Evolutionary conservation across 1,284 basidiomycete species (phyloP).

Genomic region (Entoloma clypeatum): DNA sequence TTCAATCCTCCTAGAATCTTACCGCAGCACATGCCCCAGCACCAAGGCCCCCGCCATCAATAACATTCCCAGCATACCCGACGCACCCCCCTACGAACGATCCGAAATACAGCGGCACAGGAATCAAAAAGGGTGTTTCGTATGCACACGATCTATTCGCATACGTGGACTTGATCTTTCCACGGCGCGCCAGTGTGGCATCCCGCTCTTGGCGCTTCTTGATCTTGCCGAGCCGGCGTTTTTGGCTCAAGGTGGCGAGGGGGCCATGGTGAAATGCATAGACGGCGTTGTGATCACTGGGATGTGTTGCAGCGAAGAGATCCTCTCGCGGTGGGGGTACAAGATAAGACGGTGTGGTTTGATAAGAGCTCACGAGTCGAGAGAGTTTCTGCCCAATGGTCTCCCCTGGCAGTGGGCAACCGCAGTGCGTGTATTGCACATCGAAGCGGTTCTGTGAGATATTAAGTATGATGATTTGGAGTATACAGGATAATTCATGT

Average conservation of each 20-base stretch:
- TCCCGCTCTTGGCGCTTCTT: slow-evolving; percentile 18
- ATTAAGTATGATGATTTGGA: not conserved
- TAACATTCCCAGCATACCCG: slow-evolving; percentile 16
- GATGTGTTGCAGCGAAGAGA: slow-evolving; percentile 35
- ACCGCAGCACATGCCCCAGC: slow-evolving; percentile 19
- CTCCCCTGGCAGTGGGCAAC: slow-evolving; percentile 41
- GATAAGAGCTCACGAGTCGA: slow-evolving; percentile 17
- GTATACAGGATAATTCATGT: not conserved
- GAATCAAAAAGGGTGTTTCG: slow-evolving; percentile 29
- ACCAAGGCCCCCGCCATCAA: slow-evolving; percentile 6
- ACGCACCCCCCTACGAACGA: slow-evolving; percentile 18
- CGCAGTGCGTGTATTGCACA: slow-evolving; percentile 42
- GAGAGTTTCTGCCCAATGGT: slow-evolving; percentile 36
- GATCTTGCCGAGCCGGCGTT: slow-evolving; percentile 16
- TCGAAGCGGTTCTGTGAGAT: slow-evolving; percentile 33
- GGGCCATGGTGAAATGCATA: slow-evolving; percentile 25
- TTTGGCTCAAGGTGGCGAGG: slow-evolving; percentile 18
- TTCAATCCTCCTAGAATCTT: slow-evolving; percentile 2
- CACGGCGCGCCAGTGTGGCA: slow-evolving; percentile 20
- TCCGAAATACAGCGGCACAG: slow-evolving; percentile 28
- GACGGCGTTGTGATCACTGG: slow-evolving; percentile 46
- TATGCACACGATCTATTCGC: slow-evolving; percentile 16
- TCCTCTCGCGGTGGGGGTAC: slow-evolving; percentile 26
- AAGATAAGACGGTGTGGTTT: slow-evolving; percentile 16
- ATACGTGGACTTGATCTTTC: slow-evolving; percentile 10